Conservation (phyloP, 1,284 basidiomycete genomes). For the Chondrostereum purpureum region DNA sequence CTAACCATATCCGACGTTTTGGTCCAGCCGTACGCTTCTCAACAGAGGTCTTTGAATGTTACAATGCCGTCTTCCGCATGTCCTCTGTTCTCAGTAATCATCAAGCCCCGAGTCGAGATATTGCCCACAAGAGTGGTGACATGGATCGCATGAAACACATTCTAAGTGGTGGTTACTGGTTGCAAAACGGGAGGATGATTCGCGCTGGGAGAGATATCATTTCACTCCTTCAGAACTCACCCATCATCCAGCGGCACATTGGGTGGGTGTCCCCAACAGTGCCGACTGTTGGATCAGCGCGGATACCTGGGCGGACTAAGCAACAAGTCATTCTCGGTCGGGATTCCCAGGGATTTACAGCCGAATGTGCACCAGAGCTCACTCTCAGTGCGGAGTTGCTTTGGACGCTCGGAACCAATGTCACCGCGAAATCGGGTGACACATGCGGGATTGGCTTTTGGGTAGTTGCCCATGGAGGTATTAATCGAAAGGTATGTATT, state of each 20-base stretch:
- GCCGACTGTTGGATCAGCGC: background rate
- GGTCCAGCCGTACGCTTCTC: slow-evolving; percentile 27
- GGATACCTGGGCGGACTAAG: background rate
- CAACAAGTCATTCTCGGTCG: background rate
- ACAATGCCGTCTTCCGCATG: background rate
- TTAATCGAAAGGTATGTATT: too few species aligned
- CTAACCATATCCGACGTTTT: slow-evolving; percentile 25
- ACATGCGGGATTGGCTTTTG: too few species aligned
- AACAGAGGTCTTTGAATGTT: slow-evolving; percentile 30
- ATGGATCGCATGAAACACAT: slow-evolving; percentile 29
- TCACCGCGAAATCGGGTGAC: too few species aligned
- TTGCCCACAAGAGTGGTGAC: slow-evolving; percentile 12
- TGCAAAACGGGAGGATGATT: background rate
- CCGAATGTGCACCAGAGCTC: too few species aligned
- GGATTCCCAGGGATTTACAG: too few species aligned
- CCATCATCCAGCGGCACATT: slow-evolving; percentile 10
- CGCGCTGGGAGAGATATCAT: slow-evolving; percentile 4
- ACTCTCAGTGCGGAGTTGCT: too few species aligned
- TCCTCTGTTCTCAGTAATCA: background rate
- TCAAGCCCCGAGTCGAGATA: background rate
- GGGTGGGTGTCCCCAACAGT: slow-evolving; percentile 7
- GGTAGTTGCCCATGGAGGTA: too few species aligned
- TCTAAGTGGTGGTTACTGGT: slow-evolving; percentile 26
- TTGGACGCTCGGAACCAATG: too few species aligned
- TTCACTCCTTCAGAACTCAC: slow-evolving; percentile 1